Evolutionary conservation across 2,329 filamentous ascomycete genomes (phyloP), one percentile per base, ranked within the genome.

Genomic region (Paraphoma chrysanthemicola): DNA sequence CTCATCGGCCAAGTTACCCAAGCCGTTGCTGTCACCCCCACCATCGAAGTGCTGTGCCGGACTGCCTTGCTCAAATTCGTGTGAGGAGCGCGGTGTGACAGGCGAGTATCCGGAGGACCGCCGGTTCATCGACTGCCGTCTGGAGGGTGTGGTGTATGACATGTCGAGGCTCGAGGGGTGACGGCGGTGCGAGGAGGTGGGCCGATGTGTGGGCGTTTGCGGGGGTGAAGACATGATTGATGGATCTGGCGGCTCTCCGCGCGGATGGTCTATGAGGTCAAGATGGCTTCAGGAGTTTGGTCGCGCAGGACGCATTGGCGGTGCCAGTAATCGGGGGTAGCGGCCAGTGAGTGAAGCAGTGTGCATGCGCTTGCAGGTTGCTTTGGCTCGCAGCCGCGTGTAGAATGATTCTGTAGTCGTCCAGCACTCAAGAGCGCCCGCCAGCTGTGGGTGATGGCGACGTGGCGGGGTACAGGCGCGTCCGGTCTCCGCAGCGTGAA

Each of bases 1-100:
- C 76, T 95, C 91, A 75, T 94, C 91, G 1, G 91, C 91, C 47
- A 95, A 77, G 66, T 92, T 93, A 31, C 91, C 91, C 60, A 92
- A 80, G 8, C 89, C 88, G 54, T 65, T 67, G 59, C 86, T 86
- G 45, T 77, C 79, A 48, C 71, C 74, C 14, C 67, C 72, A 9
- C 72, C 74, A 50, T 75, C 76, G 7, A 74, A 73, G 54, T 73
- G 71, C 12, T 78, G 77, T 41, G 69, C 74, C 2, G 74, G 74
- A 44, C 71, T 75, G 52, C 70, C 69, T 51, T 78, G 73, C 16
- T 79, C 78, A 57, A 77, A 76, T 10, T 74, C 70, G n/a, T 71
- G 74, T 54, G 72, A 73, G 10, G 76, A 77, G 44, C 75, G 75
- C 31, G 78, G 76, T 51, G 78, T 80, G 46, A 76, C 69, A n/a